Conservation (phyloP, 139 green algal genomes). For the Bryopsis sp. region DNA sequence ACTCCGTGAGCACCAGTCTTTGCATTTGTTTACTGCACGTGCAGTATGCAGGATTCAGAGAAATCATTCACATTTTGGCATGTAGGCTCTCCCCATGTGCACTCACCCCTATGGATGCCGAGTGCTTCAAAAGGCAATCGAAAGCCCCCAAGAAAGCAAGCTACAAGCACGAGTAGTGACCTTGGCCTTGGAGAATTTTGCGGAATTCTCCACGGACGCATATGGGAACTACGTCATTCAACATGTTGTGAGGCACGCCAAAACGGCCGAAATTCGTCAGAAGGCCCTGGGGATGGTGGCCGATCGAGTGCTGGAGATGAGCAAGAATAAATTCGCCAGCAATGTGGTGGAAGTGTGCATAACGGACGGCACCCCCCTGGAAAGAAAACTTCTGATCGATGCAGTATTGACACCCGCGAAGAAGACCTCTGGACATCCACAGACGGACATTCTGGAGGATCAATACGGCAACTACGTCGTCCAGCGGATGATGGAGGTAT, state of each 20-base stretch:
- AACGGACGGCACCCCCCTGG: conserved; percentile 37
- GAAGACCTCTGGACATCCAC: conserved; percentile 40
- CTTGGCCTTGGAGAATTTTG: background rate
- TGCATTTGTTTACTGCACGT: background rate
- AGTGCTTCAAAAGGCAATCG: conserved; percentile 63
- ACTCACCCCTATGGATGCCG: conserved; percentile 87
- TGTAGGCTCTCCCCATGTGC: conserved; percentile 51
- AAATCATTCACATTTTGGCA: background rate
- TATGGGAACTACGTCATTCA: conserved; percentile 97
- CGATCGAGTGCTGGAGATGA: conserved; percentile 29
- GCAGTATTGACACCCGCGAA: conserved; percentile 42
- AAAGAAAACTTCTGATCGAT: conserved; percentile 58
- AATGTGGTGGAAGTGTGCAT: conserved; percentile 93
- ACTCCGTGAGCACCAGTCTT: conserved; percentile 61
- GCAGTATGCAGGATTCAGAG: too few species aligned
- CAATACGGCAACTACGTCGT: conserved; percentile 90
- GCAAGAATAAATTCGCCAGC: conserved; percentile 84
- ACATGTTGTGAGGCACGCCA: conserved; percentile 56
- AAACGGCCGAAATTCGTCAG: conserved; percentile 24
- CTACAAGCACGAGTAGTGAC: too few species aligned
- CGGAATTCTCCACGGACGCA: conserved; percentile 64
- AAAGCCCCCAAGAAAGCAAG: too few species aligned
- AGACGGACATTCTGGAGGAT: conserved; percentile 78
- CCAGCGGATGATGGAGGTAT: conserved; percentile 57
- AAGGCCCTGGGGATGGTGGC: conserved; percentile 28